phyloP scores from a whole-genome alignment of 345 rosid genomes.

The Gossypium longicalyx region DNA sequence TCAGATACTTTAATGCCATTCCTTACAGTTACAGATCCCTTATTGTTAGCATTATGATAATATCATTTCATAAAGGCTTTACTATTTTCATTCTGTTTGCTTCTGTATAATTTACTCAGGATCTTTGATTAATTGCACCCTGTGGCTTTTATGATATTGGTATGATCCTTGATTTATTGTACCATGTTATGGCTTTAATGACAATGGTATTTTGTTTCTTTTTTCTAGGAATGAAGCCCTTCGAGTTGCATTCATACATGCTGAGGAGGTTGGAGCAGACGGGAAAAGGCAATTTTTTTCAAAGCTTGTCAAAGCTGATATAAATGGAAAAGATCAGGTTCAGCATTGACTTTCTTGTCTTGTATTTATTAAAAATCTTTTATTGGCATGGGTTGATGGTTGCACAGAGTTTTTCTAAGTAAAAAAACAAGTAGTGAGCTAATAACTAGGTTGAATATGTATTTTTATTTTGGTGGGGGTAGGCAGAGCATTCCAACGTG shows the following conservation, averaged over 20 bases:
- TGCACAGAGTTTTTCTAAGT: not conserved
- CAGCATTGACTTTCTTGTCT: not conserved
- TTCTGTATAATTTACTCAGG: not conserved
- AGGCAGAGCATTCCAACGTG: not conserved
- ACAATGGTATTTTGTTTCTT: not conserved
- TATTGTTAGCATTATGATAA: not conserved
- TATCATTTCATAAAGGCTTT: not conserved
- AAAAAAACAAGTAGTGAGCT: not conserved
- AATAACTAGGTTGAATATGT: not conserved
- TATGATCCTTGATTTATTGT: not conserved
- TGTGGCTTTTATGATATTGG: not conserved
- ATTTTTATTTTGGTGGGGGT: too few species aligned
- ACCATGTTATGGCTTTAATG: not conserved
- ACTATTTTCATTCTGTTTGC: not conserved
- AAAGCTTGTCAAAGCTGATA: slow-evolving; percentile 95
- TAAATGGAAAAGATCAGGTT: slow-evolving; percentile 99
- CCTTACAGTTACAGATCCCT: not conserved
- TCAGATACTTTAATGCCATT: not conserved
- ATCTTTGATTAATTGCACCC: not conserved
- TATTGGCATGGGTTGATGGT: not conserved
- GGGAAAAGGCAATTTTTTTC: slow-evolving; percentile 74
- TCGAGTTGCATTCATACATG: slow-evolving; percentile 94
- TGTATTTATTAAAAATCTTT: slow-evolving; percentile 6
- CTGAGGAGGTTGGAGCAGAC: slow-evolving; percentile 57
- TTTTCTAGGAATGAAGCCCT: slow-evolving; percentile 82